Base-by-base conservation (phyloP, 495 filamentous ascomycete genomes). In the Neurospora sp. region DNA sequence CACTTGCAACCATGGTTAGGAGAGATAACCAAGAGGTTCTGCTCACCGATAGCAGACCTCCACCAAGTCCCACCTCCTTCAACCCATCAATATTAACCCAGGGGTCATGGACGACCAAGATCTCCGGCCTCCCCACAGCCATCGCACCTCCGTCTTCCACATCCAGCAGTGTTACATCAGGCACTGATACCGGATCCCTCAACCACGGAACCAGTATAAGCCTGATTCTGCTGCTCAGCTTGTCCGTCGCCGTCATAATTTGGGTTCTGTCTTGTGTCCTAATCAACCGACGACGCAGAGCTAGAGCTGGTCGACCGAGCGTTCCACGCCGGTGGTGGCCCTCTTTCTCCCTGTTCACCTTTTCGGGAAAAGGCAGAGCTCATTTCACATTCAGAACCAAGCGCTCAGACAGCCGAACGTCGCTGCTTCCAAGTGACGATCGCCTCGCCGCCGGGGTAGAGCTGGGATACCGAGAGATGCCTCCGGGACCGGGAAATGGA, bases 171-270 rank as follows among this genome's bases (percentile, higher is more conserved):
- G 37, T 14, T 0, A 7, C 31, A 3, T 53, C 38, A 41, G 40
- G 44, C 2, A 72, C 68, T 27, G 45, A 16, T 22, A 39, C 71
- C 3, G 48, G 74, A 10, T 68, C 45, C 6, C 37, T 74, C 3
- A 71, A 72, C 20, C 79, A 78, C 0, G 74, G 72, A 7, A 74
- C 77, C 8, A 80, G 73, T 31, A 77, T 76, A n/a, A 77, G 76
- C 8, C 74, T 82, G 35, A 79, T 80, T 40, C 76, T 80, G 0
- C 70, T 83, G 5, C 74, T 80, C 2, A 78, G 75, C 8, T 72
- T 83, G 35, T 75, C 81, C 0, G 77, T 78, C 12, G 73, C 73
- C 0, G 75, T 82, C 14, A 71, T 79, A 3, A 40, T 80, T 0
- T 76, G 77, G 68, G 75, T 77, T 17, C 20, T 77, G 0, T 71